These are phyloP conservation scores for bread wheat (Triticum aestivum) DNA, from an alignment of 176 grass and related monocot species.

Conservation along the genomic window DNA sequence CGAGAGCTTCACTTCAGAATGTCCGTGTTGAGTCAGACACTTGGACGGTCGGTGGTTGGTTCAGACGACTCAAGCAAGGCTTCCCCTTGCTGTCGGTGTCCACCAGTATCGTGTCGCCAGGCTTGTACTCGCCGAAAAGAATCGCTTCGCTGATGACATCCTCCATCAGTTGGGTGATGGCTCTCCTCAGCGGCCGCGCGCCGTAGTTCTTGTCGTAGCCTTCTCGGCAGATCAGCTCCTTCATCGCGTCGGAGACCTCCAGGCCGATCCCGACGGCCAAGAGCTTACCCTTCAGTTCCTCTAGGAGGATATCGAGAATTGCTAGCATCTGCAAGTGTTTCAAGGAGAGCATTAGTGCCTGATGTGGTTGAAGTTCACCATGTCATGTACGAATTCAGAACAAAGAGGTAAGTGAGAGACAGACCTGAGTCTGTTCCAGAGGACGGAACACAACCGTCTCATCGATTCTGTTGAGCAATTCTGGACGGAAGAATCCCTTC, in stretches of 20 bases:
- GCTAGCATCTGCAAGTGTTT: constrained; percentile 69
- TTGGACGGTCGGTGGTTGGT: constrained; percentile 50
- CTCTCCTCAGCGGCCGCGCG: constrained; percentile 74
- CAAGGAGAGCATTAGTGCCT: constrained; percentile 11
- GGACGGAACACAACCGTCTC: constrained; percentile 93
- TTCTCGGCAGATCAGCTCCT: constrained; percentile 67
- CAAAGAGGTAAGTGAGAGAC: constrained; percentile 26
- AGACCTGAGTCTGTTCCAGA: constrained; percentile 79
- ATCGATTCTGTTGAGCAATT: constrained; percentile 94
- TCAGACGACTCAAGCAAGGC: constrained; percentile 46
- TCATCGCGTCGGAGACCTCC: constrained; percentile 73
- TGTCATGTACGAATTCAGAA: neutral
- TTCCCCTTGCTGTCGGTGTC: constrained; percentile 59
- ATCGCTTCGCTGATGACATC: constrained; percentile 84
- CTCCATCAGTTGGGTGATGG: constrained; percentile 76
- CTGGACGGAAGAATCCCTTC: constrained; percentile 89
- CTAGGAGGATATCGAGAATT: constrained; percentile 84
- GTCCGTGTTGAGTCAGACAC: constrained; percentile 54
- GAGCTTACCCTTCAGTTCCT: constrained; percentile 82
- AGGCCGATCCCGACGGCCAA: constrained; percentile 60
- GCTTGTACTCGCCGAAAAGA: constrained; percentile 71
- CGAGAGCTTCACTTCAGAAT: constrained; percentile 42
- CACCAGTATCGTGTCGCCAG: constrained; percentile 73
- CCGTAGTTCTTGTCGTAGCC: constrained; percentile 88
- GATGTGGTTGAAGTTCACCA: neutral